These are phyloP conservation scores for Plasmodium inui DNA, from an alignment of 169 alveolate genomes.

Conservation along the genomic window DNA sequence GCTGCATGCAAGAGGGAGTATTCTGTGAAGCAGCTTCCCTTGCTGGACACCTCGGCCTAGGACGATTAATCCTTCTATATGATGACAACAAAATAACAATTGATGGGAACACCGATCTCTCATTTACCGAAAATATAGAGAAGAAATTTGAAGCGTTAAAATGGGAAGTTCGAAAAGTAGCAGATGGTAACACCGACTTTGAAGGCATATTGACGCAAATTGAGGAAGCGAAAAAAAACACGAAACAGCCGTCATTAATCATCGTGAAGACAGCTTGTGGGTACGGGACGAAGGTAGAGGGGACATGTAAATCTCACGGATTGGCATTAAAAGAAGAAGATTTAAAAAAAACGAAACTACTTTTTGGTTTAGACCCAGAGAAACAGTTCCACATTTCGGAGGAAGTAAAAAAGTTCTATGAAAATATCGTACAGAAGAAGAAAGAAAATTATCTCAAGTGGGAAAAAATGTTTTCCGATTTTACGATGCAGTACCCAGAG, in stretches of 20 bases:
- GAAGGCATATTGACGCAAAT: constrained; percentile 60
- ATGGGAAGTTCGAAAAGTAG: constrained; percentile 82
- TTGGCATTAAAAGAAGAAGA: constrained; percentile 88
- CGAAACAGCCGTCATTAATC: constrained; percentile 84
- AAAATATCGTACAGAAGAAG: constrained; percentile 71
- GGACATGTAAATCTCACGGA: constrained; percentile 88
- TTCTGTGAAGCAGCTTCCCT: constrained; percentile 87
- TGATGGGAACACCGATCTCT: constrained; percentile 83
- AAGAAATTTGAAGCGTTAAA: constrained; percentile 78
- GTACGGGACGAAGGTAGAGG: constrained; percentile 82
- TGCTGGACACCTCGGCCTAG: constrained; percentile 87
- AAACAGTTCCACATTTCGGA: constrained; percentile 82
- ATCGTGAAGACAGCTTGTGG: constrained; percentile 85
- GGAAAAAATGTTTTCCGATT: constrained; percentile 76
- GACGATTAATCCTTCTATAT: constrained; percentile 83
- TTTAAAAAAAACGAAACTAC: constrained; percentile 75
- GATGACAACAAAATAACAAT: constrained; percentile 87
- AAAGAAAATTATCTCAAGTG: constrained; percentile 76
- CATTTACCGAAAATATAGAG: constrained; percentile 82
- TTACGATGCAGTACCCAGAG: constrained; percentile 74
- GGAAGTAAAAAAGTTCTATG: constrained; percentile 68
- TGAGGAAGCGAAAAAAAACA: constrained; percentile 81
- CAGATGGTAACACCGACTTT: constrained; percentile 74
- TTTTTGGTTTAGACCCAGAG: constrained; percentile 82
- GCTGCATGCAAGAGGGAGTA: constrained; percentile 88